phyloP scores from a whole-genome alignment of 2,329 filamentous ascomycete species.

The Ceratocystis papillata region DNA sequence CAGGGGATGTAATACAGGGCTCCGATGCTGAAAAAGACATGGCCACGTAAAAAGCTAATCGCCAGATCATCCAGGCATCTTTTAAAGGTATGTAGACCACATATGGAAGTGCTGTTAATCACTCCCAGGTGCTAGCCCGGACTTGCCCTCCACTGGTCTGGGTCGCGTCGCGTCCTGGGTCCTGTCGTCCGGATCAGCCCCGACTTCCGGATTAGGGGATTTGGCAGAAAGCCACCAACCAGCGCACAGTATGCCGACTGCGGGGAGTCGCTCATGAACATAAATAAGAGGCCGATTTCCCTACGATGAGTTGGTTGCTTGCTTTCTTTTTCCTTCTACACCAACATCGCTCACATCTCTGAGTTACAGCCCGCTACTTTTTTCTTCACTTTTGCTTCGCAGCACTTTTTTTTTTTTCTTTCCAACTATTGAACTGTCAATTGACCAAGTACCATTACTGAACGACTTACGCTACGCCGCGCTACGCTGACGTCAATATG shows the following conservation, averaged over 20 bases:
- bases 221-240: not conserved
- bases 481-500: not conserved
- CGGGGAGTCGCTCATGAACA: not conserved
- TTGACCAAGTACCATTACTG: too few species aligned
- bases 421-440: not conserved
- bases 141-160: not conserved
- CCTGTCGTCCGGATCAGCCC: not conserved
- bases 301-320: not conserved
- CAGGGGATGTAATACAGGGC: not conserved
- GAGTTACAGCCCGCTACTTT: not conserved
- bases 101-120: too few species aligned
- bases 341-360: not conserved
- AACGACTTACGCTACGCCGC: not conserved
- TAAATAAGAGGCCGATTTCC: not conserved
- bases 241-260: not conserved
- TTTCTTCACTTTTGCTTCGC: not conserved
- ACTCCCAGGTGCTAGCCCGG: not conserved
- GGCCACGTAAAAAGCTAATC: too few species aligned
- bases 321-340: not conserved
- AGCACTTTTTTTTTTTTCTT: not conserved
- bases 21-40: not conserved
- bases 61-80: too few species aligned
- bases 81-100: too few species aligned
- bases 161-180: not conserved
- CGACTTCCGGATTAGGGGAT: not conserved